phyloP scores from a whole-genome alignment of 768 basidiomycete genomes.

The Tylopilus rubrobrunneus region DNA sequence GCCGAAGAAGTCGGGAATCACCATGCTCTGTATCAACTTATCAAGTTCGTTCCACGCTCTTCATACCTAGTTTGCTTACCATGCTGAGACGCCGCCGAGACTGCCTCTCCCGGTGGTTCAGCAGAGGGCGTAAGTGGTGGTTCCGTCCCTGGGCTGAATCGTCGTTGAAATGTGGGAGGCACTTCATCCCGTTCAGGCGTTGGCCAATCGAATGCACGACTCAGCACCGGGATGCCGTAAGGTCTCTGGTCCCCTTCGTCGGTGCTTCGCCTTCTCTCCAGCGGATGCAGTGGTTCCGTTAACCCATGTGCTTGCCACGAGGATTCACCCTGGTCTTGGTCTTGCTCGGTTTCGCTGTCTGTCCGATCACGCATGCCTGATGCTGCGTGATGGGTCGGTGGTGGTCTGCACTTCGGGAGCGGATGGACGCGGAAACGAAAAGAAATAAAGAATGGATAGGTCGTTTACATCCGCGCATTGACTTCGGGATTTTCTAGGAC shows the following conservation, averaged over 20 bases:
- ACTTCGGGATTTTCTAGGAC: slow-evolving; percentile 20
- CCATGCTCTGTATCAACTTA: slow-evolving; percentile 11
- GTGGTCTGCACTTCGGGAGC: slow-evolving; percentile 25
- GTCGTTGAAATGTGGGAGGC: slow-evolving; percentile 7
- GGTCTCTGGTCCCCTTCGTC: slow-evolving; percentile 10
- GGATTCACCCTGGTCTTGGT: slow-evolving; percentile 44
- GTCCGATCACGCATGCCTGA: slow-evolving; percentile 27
- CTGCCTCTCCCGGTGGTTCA: slow-evolving; percentile 7
- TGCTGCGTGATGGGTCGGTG: slow-evolving; percentile 14
- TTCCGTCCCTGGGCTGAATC: slow-evolving; percentile 5
- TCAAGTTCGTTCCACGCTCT: slow-evolving; percentile 1
- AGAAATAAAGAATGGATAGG: slow-evolving; percentile 24
- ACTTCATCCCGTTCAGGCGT: slow-evolving; percentile 17
- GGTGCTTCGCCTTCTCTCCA: slow-evolving; percentile 16
- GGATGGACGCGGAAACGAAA: slow-evolving; percentile 29
- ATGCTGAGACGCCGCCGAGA: slow-evolving; percentile 10
- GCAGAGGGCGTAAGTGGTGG: slow-evolving; percentile 17
- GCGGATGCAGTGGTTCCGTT: slow-evolving; percentile 4
- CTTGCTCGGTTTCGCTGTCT: slow-evolving; percentile 42
- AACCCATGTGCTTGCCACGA: slow-evolving; percentile 22
- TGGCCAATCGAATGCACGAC: slow-evolving; percentile 25
- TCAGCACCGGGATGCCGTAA: slow-evolving; percentile 17
- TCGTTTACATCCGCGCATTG: slow-evolving; percentile 31
- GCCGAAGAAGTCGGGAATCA: slow-evolving; percentile 20
- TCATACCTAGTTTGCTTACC: slow-evolving; percentile 14